Evolutionary conservation across 345 rosid genomes (phyloP).

Genomic region (Heritiera fomes): DNA sequence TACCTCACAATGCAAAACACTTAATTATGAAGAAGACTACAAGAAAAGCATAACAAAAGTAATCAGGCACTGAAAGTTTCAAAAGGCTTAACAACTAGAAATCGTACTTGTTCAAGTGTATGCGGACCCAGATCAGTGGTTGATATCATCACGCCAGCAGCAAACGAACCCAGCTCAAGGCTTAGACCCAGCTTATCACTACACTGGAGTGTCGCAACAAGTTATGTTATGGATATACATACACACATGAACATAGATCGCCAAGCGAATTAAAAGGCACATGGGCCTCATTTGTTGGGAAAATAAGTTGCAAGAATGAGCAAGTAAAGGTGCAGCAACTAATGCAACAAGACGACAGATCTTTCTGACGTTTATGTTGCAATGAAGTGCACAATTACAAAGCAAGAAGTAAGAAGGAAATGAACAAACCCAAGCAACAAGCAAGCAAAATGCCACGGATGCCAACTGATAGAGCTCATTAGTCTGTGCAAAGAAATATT

Average conservation of each 20-base stretch:
- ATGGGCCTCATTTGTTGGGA: neutral
- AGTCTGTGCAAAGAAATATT: constrained; percentile 61
- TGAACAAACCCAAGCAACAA: constrained; percentile 91
- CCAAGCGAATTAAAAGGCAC: neutral
- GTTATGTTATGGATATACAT: constrained; percentile 11
- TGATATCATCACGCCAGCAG: constrained; percentile 99
- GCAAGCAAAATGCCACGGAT: constrained; percentile 91
- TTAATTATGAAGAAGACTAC: constrained; percentile 6
- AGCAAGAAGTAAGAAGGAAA: constrained; percentile 34
- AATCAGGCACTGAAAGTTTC: constrained; percentile 1
- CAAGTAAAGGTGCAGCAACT: neutral
- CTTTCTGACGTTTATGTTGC: neutral
- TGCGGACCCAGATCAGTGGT: constrained; percentile 95
- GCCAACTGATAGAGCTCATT: constrained; percentile 98
- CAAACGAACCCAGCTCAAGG: constrained; percentile 97
- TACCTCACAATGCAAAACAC: constrained; percentile 5
- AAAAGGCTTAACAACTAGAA: constrained; percentile 15
- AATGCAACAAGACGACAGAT: neutral
- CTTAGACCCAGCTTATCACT: constrained; percentile 97
- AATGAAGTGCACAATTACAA: constrained; percentile 13
- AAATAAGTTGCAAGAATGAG: neutral
- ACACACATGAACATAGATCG: neutral
- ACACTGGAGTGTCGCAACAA: constrained; percentile 62
- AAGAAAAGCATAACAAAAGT: constrained; percentile 19
- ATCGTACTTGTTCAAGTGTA: constrained; percentile 87